Percentiles rank a stretch among this genome's conserved stretches.
Conservation (phyloP, 1,284 basidiomycete genomes). For the Meira miltonrushii region DNA sequence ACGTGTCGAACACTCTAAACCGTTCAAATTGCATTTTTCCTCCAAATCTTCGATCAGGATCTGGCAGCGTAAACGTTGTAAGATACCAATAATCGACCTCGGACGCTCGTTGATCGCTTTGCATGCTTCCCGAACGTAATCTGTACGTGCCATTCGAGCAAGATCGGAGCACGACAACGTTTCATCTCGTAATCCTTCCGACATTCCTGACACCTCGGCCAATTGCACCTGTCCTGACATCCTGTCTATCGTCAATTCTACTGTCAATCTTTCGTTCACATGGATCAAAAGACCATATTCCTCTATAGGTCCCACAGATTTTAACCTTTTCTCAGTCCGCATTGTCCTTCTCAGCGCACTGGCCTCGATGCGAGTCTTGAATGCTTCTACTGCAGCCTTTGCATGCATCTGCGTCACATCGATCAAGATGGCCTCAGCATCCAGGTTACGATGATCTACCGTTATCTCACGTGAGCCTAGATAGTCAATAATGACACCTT, state of each 20-base stretch:
- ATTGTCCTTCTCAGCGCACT: conserved; percentile 3
- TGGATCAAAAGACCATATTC: conserved; percentile 4
- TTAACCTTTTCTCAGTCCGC: not conserved
- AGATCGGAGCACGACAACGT: not conserved
- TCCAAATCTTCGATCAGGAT: conserved; percentile 43
- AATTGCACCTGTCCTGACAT: conserved; percentile 27
- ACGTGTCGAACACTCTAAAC: conserved; percentile 63
- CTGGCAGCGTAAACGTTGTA: conserved; percentile 27
- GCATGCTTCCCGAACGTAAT: conserved; percentile 20
- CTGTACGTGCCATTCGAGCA: not conserved
- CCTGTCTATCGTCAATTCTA: conserved; percentile 22
- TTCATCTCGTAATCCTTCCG: not conserved
- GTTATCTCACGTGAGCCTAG: not conserved
- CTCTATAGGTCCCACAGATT: not conserved
- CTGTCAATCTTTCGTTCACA: conserved; percentile 4
- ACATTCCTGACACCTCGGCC: conserved; percentile 12
- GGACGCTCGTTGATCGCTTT: conserved; percentile 29
- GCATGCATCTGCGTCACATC: conserved; percentile 12
- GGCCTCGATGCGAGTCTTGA: conserved; percentile 2
- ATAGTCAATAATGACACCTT: conserved; percentile 3
- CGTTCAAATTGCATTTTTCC: conserved; percentile 37
- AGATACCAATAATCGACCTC: conserved; percentile 22
- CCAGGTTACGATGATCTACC: conserved; percentile 12
- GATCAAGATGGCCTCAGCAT: conserved; percentile 12
- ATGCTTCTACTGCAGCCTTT: conserved; percentile 6